Evolutionary conservation across 257 asterid genomes (phyloP).

Genomic region (Ilex aquifolium): DNA sequence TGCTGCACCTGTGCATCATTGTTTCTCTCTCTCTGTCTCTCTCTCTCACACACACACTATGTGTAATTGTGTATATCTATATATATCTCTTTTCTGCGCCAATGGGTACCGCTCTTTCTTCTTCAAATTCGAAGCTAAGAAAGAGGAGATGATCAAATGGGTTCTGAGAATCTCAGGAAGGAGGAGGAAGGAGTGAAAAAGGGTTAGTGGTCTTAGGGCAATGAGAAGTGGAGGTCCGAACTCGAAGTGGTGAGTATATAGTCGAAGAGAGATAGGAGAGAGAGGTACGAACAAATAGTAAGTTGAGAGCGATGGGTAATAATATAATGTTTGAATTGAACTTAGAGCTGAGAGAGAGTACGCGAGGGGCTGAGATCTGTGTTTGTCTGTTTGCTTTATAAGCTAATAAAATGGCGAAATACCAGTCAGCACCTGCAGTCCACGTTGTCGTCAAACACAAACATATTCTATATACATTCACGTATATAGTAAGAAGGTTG

Average conservation of each 20-base stretch:
- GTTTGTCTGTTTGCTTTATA: conserved; percentile 31
- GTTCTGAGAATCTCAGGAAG: conserved; percentile 5
- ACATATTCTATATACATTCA: background rate
- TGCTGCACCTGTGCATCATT: conserved; percentile 47
- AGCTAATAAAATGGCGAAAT: conserved; percentile 39
- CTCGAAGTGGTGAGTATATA: background rate
- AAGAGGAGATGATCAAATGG: background rate
- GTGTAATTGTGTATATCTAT: background rate
- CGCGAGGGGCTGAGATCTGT: conserved; percentile 8
- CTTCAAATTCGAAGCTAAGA: background rate
- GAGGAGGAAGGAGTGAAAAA: no score
- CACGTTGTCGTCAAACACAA: conserved; percentile 42
- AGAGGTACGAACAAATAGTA: conserved; percentile 31
- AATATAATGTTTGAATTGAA: conserved; percentile 43
- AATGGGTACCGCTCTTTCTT: no score
- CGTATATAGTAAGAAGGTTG: background rate
- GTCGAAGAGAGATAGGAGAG: background rate
- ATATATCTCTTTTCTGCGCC: no score
- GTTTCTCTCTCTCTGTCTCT: background rate
- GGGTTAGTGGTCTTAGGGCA: no score
- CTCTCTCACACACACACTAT: background rate
- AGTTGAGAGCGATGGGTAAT: conserved; percentile 46
- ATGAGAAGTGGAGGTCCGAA: background rate
- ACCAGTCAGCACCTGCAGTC: conserved; percentile 41
- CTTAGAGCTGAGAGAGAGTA: conserved; percentile 21